Evolutionary conservation across 371 early-diverging fungal genomes (phyloP), one percentile per base, ranked within the genome.

Genomic region (Syncephalastrum racemosum): DNA sequence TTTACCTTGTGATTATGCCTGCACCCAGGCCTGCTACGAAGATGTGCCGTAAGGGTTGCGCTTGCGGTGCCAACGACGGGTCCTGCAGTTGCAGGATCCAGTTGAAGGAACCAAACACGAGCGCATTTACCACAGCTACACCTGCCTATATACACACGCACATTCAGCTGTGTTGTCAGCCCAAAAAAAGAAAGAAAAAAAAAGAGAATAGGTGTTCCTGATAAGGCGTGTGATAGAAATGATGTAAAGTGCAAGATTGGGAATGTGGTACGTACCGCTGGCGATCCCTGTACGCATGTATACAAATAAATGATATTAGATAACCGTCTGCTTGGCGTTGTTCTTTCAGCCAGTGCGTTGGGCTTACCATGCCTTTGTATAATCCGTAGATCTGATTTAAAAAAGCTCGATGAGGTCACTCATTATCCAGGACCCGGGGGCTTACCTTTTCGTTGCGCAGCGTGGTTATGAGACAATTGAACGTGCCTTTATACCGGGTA

Each of bases 81-180:
- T 73, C 68, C 66, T 85, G 84, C 16, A 68, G 53, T 42, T 81
- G 66, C 56, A 87, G 71, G 4, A 85, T 58, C 23, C 67, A 75
- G 5, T 82, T 84, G 49, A 84, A 85, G 0, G 83, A 83, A n/a
- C 87, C 84, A 67, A 88, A 88, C 2, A 88, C 76, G 1, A 86
- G 51, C 7, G 88, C 85, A 62, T 88, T 88, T 23, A 84, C 80
- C 41, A 73, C 67, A 27, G 84, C 85, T 12, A 86, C 88, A 58
- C 87, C 87, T 25, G 73, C 84, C 83, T 83, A 68, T 13, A 44
- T 54, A 45, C 52, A 51, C 23, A 45, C 52, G 43, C 23, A 56
- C 22, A 22, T n/a, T 24, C 18, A 46, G 23, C n/a, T 18, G 14
- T 20, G 20, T 23, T 13, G 44, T 44, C 44, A 46, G 52, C 36